Evolutionary conservation across 2,329 filamentous ascomycete species (phyloP), one percentile per base, ranked within the genome.

Genomic region (Bipolaris bicolor): DNA sequence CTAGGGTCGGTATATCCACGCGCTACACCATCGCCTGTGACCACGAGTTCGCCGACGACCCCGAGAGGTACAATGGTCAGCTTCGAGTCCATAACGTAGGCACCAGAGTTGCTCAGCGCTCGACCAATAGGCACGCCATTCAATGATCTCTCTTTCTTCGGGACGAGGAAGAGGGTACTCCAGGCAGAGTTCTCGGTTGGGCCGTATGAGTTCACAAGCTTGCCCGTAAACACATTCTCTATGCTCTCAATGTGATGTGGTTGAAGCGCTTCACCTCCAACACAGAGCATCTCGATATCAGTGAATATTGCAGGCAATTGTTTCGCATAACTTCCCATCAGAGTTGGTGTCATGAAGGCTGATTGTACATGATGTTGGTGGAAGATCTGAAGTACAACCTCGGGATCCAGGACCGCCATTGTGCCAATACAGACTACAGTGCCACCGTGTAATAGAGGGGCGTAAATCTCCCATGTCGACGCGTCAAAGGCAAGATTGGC

Each of bases 401-500:
- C 22, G 7, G 13, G 20, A 34, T 49, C 46, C 20, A 55, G 7
- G 3, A 46, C 31, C 2, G 45, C 22, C 20, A 15, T 50, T 6
- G 48, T 29, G 3, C 54, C 47, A 2, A 61, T 34, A 3, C 36
- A 36, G 5, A 78, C 77, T 29, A 88, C 83, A 0, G 79, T 80
- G 1, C 78, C 81, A 1, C 87, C 87, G 13, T 81, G 75, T 7
- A 83, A 77, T 2, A 88, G 74, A 0, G 83, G 81, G 0, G 82
- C 81, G 55, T 87, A 80, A 67, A 22, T 87, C 71, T 40, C 81
- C 80, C 13, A 83, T 79, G 59, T 87, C 84, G 46, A 85, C 82
- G 2, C 51, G 22, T 55, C 52, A 24, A 49, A 55, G 1, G 39
- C 45, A 16, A 22, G 34, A 29, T 43, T 49, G 7, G 46, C 44